phyloP scores from a whole-genome alignment of 1,139 yeast species.

The Yamadazyma sp. region DNA sequence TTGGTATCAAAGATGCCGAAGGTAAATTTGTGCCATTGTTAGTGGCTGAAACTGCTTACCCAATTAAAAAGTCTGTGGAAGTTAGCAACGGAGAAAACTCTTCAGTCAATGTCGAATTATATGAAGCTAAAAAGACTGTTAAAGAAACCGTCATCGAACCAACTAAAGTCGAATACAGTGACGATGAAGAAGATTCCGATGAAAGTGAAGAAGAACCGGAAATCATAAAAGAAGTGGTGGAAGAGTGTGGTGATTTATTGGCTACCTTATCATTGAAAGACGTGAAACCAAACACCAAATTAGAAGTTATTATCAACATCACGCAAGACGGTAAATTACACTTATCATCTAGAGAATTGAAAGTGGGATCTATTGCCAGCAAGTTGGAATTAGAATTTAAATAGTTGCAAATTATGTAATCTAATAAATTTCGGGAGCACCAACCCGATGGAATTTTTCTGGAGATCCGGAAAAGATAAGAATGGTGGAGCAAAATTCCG shows the following conservation, averaged over 20 bases:
- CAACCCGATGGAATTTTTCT: neutral
- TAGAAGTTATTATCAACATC: constrained; percentile 82
- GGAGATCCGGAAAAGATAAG: too few relatives aligned
- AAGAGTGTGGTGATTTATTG: constrained; percentile 71
- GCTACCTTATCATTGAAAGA: constrained; percentile 79
- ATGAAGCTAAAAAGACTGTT: constrained; percentile 81
- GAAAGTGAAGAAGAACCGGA: constrained; percentile 65
- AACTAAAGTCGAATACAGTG: constrained; percentile 29
- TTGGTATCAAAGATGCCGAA: constrained; percentile 77
- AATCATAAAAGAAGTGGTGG: constrained; percentile 68
- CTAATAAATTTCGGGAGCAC: neutral
- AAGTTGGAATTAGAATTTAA: constrained; percentile 44
- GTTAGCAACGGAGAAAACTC: constrained; percentile 63
- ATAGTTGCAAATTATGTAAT: constrained; percentile 4
- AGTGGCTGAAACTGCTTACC: constrained; percentile 86
- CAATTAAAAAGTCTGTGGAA: constrained; percentile 75
- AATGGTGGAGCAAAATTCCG: too few relatives aligned
- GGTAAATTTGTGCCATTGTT: constrained; percentile 75
- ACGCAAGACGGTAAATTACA: constrained; percentile 82
- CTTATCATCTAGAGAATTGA: constrained; percentile 79
- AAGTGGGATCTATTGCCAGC: constrained; percentile 59
- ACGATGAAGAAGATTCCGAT: constrained; percentile 35
- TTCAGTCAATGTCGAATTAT: constrained; percentile 67
- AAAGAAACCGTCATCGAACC: constrained; percentile 78
- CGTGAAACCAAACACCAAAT: constrained; percentile 62